Base-by-base conservation (phyloP, 2,329 filamentous ascomycete species). In the Fusarium sp. region DNA sequence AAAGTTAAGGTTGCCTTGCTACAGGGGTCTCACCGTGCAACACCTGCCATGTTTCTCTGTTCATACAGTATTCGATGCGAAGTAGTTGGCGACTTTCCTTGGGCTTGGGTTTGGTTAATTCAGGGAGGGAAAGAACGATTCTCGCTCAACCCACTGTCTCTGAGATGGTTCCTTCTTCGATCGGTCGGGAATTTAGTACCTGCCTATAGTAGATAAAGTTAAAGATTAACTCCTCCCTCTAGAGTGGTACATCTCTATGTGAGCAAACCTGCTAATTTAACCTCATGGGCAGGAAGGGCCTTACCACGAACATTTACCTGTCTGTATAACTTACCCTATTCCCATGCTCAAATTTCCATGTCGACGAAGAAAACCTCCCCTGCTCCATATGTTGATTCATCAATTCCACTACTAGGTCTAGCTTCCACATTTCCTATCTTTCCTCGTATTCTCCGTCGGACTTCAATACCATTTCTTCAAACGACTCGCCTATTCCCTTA, bases 1-100 rank as follows among this genome's bases (percentile, higher is more conserved):
- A 71, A 71, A 71, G 70, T 72, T 73, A 66, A 73, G 44, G 44
- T 43, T 64, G 38, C 44, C 44, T 50, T 25, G 57, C n/a, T 67
- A 70, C 72, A 74, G 61, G 70, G 71, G 67, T 70, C 47, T 52
- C 50, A 49, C 49, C 13, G 50, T 57, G 44, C 44, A 38, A 50
- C 44, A 44, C 54, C 40, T 73, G 23, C 42, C 15, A 19, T 57
- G 10, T 57, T 21, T 46, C 19, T 44, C 16, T 44, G 21, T 33
- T 64, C 46, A 47, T 52, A 50, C 62, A 62, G 46, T 52, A 52
- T 23, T 25, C 18, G n/a, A 47, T 25, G n/a, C 9, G 21, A 62
- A 37, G 35, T 57, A 44, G 15, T 11, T 30, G 54, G 30, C n/a
- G n/a, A n/a, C 23, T 42, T 33, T 25, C 49, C n/a, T 35, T 35